These are phyloP conservation scores for Umbelopsis vinacea DNA, from an alignment of 192 early-diverging fungal species.

Conservation along the genomic window DNA sequence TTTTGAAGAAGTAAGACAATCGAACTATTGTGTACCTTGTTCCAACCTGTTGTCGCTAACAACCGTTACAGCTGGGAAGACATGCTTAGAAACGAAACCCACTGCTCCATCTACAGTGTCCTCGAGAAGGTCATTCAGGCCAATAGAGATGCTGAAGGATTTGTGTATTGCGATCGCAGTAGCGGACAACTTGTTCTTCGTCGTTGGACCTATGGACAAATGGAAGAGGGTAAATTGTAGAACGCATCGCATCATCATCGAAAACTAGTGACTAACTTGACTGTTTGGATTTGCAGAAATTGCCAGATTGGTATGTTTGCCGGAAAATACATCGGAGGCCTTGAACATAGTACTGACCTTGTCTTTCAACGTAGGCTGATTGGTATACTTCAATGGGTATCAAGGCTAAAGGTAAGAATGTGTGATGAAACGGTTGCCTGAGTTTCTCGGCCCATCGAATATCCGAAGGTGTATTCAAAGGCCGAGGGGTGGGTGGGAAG, in stretches of 20 bases:
- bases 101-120: not conserved
- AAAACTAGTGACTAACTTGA: not conserved
- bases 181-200: not conserved
- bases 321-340: too few species aligned
- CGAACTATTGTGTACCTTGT: not conserved
- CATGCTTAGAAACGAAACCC: not conserved
- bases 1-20: constrained; percentile 2
- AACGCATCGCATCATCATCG: not conserved
- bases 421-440: not conserved
- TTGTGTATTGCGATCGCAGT: constrained; percentile 13
- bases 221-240: constrained; percentile 7
- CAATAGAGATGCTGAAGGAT: not conserved
- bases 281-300: not conserved
- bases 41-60: not conserved
- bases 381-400: not conserved
- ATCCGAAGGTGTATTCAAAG: not conserved
- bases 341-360: not conserved
- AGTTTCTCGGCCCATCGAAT: too few species aligned
- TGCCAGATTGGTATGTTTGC: not conserved
- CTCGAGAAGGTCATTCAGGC: not conserved
- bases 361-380: not conserved
- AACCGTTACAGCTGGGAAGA: not conserved
- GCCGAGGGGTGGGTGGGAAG: not conserved
- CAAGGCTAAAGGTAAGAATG: constrained; percentile 14
- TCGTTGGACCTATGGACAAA: constrained; percentile 11